Conservation (phyloP, 352 stramenopile genomes). For the Phytopythium boreale region DNA sequence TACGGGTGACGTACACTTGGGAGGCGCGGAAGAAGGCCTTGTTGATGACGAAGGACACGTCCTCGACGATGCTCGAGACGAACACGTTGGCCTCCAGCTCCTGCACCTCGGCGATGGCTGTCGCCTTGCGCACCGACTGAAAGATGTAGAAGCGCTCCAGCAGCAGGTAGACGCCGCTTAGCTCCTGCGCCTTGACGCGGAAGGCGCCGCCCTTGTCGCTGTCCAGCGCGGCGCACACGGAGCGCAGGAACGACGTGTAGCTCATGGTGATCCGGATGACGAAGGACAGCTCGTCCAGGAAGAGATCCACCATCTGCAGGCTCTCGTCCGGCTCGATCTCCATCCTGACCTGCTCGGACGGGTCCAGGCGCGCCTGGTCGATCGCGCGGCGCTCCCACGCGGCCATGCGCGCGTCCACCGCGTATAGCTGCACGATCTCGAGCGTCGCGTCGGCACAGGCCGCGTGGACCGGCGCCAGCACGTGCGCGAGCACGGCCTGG, state of each 20-base stretch:
- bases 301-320: conserved; percentile 85
- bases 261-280: conserved; percentile 71
- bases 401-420: conserved; percentile 60
- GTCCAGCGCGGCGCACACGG: conserved; percentile 49
- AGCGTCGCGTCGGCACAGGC: conserved; percentile 47
- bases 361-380: conserved; percentile 44
- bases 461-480: conserved; percentile 63
- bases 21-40: conserved; percentile 76
- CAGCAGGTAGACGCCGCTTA: conserved; percentile 78
- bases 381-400: conserved; percentile 77
- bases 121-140: conserved; percentile 83
- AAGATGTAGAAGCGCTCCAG: conserved; percentile 85
- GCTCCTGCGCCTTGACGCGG: conserved; percentile 62
- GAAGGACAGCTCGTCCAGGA: conserved; percentile 77
- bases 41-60: conserved; percentile 84
- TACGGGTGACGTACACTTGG: conserved; percentile 44
- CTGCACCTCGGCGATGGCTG: conserved; percentile 75
- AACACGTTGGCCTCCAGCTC: conserved; percentile 64
- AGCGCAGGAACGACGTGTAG: conserved; percentile 56
- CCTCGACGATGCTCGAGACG: conserved; percentile 79
- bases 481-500: conserved; percentile 26
- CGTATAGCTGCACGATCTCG: conserved; percentile 75
- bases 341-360: conserved; percentile 17
- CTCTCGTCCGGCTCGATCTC: conserved; percentile 72
- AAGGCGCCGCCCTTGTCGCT: conserved; percentile 31